Conservation (phyloP, 2,329 filamentous ascomycete species). For the Cordyceps tenuipes region DNA sequence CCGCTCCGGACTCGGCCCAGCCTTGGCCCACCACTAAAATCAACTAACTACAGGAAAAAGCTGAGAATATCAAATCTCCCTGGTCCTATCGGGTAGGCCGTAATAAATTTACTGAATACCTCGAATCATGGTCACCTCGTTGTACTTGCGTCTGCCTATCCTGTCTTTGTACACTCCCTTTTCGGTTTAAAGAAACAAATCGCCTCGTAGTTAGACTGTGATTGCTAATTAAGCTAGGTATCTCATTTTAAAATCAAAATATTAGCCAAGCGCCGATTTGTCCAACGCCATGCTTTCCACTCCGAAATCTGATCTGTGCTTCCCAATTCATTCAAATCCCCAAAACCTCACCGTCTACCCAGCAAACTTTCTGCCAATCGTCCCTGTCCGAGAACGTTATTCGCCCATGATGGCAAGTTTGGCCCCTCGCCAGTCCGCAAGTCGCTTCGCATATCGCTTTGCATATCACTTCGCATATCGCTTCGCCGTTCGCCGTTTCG, state of each 20-base stretch:
- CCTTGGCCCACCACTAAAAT: background rate
- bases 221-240: background rate
- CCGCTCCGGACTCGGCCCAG: conserved; percentile 3
- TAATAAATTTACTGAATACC: background rate
- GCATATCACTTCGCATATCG: conserved; percentile 23
- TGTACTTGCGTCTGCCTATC: no score
- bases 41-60: no score
- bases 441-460: conserved; percentile 17
- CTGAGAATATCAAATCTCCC: conserved; percentile 11
- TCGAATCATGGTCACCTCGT: no score
- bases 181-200: background rate
- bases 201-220: background rate
- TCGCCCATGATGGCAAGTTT: conserved; percentile 26
- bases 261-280: background rate
- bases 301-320: background rate
- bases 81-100: conserved; percentile 13
- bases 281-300: background rate
- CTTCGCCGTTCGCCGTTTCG: conserved; percentile 12
- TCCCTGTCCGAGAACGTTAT: conserved; percentile 16
- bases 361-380: conserved; percentile 3
- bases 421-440: conserved; percentile 4
- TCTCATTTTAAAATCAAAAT: background rate
- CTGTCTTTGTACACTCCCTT: background rate
- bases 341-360: background rate
- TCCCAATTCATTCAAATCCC: background rate